These are phyloP conservation scores for Senna tora DNA, from an alignment of 306 rosid genomes.

Conservation along the genomic window DNA sequence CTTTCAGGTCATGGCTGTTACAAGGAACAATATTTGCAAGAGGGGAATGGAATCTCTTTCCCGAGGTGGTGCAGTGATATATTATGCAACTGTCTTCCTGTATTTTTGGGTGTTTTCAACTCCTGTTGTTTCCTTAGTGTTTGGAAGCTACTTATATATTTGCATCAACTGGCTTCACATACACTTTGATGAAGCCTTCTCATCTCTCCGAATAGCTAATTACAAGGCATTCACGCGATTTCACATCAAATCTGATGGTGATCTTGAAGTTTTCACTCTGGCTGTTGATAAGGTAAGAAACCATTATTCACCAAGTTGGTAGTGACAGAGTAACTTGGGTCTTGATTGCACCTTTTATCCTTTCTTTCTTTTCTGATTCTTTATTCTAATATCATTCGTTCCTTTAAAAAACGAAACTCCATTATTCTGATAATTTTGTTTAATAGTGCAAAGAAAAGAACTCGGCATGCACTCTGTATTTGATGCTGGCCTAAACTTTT, in stretches of 20 bases:
- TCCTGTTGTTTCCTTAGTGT: constrained; percentile 91
- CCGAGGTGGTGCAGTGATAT: constrained; percentile 80
- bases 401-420: background rate
- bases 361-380: background rate
- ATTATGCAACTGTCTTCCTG: constrained; percentile 87
- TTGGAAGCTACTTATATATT: constrained; percentile 90
- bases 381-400: background rate
- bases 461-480: too few relatives aligned
- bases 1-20: constrained; percentile 93
- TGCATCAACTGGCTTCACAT: constrained; percentile 96
- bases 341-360: background rate
- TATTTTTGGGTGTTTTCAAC: constrained; percentile 98
- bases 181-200: constrained; percentile 98
- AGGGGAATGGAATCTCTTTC: constrained; percentile 82
- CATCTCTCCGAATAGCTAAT: constrained; percentile 92
- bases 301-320: background rate
- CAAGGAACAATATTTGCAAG: constrained; percentile 86
- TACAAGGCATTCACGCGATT: constrained; percentile 94
- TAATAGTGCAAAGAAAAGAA: background rate
- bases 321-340: background rate
- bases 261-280: constrained; percentile 93
- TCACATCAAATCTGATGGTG: constrained; percentile 69
- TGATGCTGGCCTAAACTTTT: background rate
- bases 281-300: constrained; percentile 88
- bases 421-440: background rate